Base-by-base conservation (phyloP, 495 filamentous ascomycete species). In the Gamarada debralockiae region DNA sequence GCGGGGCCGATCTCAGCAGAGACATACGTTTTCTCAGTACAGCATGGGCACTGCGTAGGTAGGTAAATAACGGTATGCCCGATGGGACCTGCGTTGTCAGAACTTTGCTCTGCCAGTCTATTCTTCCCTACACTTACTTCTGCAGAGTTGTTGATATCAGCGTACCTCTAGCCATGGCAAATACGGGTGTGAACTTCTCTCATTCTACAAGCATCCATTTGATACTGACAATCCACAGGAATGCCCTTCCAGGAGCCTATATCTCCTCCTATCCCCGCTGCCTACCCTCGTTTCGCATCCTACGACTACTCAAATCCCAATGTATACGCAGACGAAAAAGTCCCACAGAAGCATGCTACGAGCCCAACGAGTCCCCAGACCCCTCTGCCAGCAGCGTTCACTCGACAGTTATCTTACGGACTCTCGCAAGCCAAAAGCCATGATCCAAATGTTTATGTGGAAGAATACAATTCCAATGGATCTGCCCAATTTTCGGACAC, bases 271-370 rank as follows among this genome's bases (percentile, higher is more conserved):
- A 6, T 53, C 12, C 50, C 50, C 12, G 36, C 34, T 9, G 43
- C 52, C 4, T 54, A 54, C 13, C 23, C 42, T 17, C 34, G 43
- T 18, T 43, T 48, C 24, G 5, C 41, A 0, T 48, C 36, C 7
- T 54, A 31, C 24, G 24, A 37, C 20, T 18, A 18, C 29, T 48
- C 36, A n/a, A 46, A 56, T 40, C 42, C 53, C 17, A 50, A 50
- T 45, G 17, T 50, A 6, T 56, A 48, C 29, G 12, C 25, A 23
- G 34, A 48, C 12, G 20, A 15, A 8, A 29, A 29, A 10, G 27
- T 29, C 27, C 4, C 27, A 10, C 27, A 29, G 4, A 29, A 5
- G 27, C 27, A 29, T 5, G 10, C 10, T 10, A 29, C 27, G 10
- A 10, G 27, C 27, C 27, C 27, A n/a, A n/a, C 27, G 10, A 29